phyloP scores from a whole-genome alignment of 2,329 filamentous ascomycete genomes.

The Cladosporium sp. region DNA sequence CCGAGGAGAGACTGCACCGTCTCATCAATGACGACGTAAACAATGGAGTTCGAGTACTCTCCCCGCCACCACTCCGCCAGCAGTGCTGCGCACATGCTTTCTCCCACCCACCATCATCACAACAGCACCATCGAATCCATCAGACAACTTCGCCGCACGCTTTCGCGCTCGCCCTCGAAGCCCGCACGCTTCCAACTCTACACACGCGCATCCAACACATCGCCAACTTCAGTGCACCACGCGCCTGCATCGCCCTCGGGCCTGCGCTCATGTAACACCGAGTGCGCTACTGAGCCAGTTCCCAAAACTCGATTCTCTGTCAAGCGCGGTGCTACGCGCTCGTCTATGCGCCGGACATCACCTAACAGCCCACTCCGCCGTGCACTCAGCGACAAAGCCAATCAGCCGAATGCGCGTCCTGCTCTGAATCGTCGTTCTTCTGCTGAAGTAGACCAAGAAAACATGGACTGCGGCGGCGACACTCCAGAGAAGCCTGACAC shows the following conservation, averaged over 20 bases:
- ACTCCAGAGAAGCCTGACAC: slow-evolving; percentile 25
- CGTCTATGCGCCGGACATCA: slow-evolving; percentile 57
- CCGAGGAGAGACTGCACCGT: background rate
- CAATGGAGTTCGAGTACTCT: slow-evolving; percentile 53
- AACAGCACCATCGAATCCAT: slow-evolving; percentile 69
- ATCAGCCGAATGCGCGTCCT: slow-evolving; percentile 68
- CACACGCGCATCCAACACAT: slow-evolving; percentile 47
- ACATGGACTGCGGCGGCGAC: slow-evolving; percentile 34
- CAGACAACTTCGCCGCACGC: slow-evolving; percentile 78
- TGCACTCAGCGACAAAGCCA: slow-evolving; percentile 67
- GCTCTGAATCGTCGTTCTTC: slow-evolving; percentile 50
- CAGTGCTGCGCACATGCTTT: slow-evolving; percentile 82
- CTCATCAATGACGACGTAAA: slow-evolving; percentile 18
- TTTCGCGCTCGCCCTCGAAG: slow-evolving; percentile 93
- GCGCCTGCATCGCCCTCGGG: slow-evolving; percentile 42
- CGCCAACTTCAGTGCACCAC: slow-evolving; percentile 39
- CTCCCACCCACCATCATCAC: slow-evolving; percentile 60
- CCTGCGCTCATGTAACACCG: slow-evolving; percentile 48
- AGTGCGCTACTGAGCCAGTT: slow-evolving; percentile 26
- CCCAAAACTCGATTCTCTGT: slow-evolving; percentile 50
- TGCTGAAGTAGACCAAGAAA: slow-evolving; percentile 48
- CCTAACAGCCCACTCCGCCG: slow-evolving; percentile 81
- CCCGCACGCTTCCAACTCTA: slow-evolving; percentile 67
- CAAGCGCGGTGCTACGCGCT: slow-evolving; percentile 34
- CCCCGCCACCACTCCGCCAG: slow-evolving; percentile 56